phyloP scores from a whole-genome alignment of 164 flowering plant species.

The Annona squamosa region DNA sequence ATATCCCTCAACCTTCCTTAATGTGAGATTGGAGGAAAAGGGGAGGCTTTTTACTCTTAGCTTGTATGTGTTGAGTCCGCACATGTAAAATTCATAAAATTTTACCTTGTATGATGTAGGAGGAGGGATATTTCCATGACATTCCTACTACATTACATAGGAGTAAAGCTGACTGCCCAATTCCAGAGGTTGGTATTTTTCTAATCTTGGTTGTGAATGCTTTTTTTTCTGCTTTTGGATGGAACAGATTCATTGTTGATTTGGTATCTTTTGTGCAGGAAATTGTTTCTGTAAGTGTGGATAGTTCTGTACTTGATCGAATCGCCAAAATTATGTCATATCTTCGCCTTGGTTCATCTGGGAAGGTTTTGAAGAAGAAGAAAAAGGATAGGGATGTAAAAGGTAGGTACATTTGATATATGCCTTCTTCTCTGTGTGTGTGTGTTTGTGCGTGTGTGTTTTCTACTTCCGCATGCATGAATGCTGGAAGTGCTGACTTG shows the following conservation, averaged over 20 bases:
- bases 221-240: background rate
- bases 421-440: background rate
- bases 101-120: slow-evolving; percentile 31
- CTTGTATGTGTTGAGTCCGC: no score
- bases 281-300: slow-evolving; percentile 92
- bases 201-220: background rate
- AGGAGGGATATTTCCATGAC: slow-evolving; percentile 68
- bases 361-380: slow-evolving; percentile 96
- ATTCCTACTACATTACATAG: slow-evolving; percentile 95
- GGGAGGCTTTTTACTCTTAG: no score
- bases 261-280: slow-evolving; percentile 43
- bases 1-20: background rate
- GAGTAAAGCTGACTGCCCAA: slow-evolving; percentile 98
- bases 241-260: slow-evolving; percentile 9
- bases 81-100: no score
- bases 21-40: no score
- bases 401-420: slow-evolving; percentile 34
- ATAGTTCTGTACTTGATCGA: slow-evolving; percentile 91
- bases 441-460: no score
- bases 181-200: slow-evolving; percentile 64
- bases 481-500: no score
- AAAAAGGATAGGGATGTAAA: slow-evolving; percentile 79
- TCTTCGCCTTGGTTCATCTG: slow-evolving; percentile 97
- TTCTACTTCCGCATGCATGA: no score
- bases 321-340: slow-evolving; percentile 96